Evolutionary conservation across 768 basidiomycete genomes (phyloP).

Genomic region (Tremella fuciformis): DNA sequence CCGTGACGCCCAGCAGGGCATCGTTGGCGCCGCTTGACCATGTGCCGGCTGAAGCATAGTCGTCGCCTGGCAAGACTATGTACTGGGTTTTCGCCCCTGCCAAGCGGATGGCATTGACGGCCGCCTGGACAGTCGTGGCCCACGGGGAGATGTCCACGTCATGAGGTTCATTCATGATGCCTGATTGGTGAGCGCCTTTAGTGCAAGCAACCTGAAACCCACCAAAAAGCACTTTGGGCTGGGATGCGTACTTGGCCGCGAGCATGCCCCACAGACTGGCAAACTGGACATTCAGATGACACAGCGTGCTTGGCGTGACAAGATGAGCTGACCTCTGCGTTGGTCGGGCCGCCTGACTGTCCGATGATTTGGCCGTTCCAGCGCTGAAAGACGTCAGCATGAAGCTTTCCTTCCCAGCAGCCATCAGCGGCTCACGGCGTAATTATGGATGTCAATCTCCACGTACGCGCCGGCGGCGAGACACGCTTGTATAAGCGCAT

Average conservation of each 20-base stretch:
- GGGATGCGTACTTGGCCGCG: conserved; percentile 57
- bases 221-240: conserved; percentile 55
- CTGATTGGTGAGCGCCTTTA: neutral
- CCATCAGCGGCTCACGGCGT: conserved; percentile 48
- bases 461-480: conserved; percentile 58
- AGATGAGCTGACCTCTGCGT: neutral
- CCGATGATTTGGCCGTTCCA: conserved; percentile 64
- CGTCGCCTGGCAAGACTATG: conserved; percentile 62
- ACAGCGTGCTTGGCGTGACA: neutral
- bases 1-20: conserved; percentile 56
- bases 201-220: conserved; percentile 9
- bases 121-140: conserved; percentile 61
- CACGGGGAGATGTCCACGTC: conserved; percentile 53
- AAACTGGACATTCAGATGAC: conserved; percentile 50
- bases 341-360: conserved; percentile 60
- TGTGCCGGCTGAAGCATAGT: conserved; percentile 57
- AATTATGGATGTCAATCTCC: conserved; percentile 63
- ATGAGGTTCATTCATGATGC: conserved; percentile 66
- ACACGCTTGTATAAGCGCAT: conserved; percentile 58
- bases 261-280: conserved; percentile 60
- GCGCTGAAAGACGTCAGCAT: conserved; percentile 35
- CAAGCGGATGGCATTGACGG: conserved; percentile 62
- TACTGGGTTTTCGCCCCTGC: conserved; percentile 61
- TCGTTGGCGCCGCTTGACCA: conserved; percentile 60
- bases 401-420: too few species aligned